A percentile compares a stretch with the other conserved stretches of the same genome.
phyloP scores from a whole-genome alignment of 768 basidiomycete genomes.

The Suillus brevipes region DNA sequence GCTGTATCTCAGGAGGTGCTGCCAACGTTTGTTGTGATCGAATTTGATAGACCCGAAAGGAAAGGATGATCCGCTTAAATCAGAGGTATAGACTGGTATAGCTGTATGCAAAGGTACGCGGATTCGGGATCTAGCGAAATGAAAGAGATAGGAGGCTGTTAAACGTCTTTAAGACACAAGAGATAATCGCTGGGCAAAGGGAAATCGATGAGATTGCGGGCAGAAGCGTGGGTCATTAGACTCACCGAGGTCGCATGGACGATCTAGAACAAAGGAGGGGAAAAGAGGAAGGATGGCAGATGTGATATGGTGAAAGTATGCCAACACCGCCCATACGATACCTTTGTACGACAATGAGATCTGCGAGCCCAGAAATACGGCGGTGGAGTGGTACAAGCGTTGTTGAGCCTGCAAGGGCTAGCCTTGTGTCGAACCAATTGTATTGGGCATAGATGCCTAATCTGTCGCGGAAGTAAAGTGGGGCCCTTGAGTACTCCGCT shows the following conservation, averaged over 20 bases:
- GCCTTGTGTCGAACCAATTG: not conserved
- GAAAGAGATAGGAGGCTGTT: not conserved
- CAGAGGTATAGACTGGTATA: not conserved
- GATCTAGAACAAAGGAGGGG: slow-evolving; percentile 5
- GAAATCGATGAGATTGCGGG: slow-evolving; percentile 2
- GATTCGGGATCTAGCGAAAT: slow-evolving; percentile 6
- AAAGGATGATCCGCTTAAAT: slow-evolving; percentile 2
- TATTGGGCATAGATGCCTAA: not conserved
- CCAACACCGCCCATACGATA: not conserved
- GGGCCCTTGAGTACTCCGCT: slow-evolving; percentile 1
- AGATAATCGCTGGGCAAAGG: slow-evolving; percentile 9
- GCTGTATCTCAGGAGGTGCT: not conserved
- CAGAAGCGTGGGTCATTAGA: slow-evolving; percentile 1
- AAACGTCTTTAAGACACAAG: not conserved
- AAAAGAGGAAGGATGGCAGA: not conserved
- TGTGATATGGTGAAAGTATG: not conserved
- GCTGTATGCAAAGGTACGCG: not conserved
- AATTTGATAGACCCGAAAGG: slow-evolving; percentile 1
- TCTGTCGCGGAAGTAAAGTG: slow-evolving; percentile 3
- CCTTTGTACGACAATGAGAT: not conserved
- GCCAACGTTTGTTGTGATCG: slow-evolving; percentile 3
- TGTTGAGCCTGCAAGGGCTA: not conserved
- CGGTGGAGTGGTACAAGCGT: not conserved
- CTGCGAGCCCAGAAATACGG: not conserved
- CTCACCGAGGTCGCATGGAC: not conserved